Percentiles rank a stretch among this genome's conserved stretches.
phyloP scores from a whole-genome alignment of 2,329 filamentous ascomycete species.

The Penicillium sp. region DNA sequence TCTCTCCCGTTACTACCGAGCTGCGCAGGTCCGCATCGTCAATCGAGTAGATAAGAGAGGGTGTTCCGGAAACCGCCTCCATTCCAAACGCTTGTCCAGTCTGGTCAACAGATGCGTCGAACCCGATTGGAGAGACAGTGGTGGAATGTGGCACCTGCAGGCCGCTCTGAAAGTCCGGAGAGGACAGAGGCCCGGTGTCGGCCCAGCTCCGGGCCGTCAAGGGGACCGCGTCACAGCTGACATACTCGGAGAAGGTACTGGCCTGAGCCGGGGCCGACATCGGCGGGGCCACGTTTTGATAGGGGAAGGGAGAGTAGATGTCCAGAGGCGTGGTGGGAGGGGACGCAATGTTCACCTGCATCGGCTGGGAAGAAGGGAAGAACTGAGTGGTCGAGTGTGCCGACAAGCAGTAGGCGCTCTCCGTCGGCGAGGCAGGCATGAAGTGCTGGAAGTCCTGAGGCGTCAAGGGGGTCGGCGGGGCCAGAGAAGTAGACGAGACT shows the following conservation, averaged over 20 bases:
- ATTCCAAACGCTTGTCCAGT: conserved; percentile 27
- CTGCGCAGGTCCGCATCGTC: conserved; percentile 31
- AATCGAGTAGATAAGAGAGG: conserved; percentile 33
- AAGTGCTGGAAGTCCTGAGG: conserved; percentile 44
- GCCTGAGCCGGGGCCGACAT: conserved; percentile 46
- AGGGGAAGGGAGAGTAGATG: conserved; percentile 39
- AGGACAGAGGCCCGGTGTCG: conserved; percentile 40
- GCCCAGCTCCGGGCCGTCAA: conserved; percentile 44
- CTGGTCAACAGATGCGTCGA: conserved; percentile 35
- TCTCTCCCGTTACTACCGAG: conserved; percentile 26
- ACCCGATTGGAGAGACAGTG: conserved; percentile 40
- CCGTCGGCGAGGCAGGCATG: conserved; percentile 40
- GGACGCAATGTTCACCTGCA: conserved; percentile 44
- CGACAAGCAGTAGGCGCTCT: conserved; percentile 39
- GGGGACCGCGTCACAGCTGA: conserved; percentile 37
- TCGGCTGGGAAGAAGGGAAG: conserved; percentile 40
- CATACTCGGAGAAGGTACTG: conserved; percentile 43
- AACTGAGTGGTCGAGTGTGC: conserved; percentile 34
- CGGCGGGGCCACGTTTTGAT: conserved; percentile 38
- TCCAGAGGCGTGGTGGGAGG: conserved; percentile 47
- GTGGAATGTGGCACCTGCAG: conserved; percentile 35
- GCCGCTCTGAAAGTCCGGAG: conserved; percentile 40
- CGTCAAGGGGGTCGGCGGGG: conserved; percentile 45
- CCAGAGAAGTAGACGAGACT: conserved; percentile 35
- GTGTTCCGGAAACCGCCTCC: conserved; percentile 31